These are phyloP conservation scores for Vicia faba DNA, from an alignment of 306 rosid genomes.

Conservation along the genomic window DNA sequence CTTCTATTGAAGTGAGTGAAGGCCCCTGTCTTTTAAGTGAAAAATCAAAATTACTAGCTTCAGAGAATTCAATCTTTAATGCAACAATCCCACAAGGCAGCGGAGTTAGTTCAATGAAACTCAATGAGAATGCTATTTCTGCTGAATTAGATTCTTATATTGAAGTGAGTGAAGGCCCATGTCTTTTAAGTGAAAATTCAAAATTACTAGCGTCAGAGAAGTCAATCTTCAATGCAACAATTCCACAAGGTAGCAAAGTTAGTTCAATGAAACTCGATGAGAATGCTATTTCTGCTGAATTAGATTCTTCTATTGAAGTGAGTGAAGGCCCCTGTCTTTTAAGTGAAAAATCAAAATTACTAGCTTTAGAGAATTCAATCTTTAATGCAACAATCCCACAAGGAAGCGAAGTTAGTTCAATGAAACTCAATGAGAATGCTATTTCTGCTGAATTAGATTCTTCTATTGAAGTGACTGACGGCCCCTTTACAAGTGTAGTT, in stretches of 20 bases:
- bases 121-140: too few species aligned
- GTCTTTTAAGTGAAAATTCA: conserved; percentile 37
- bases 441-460: conserved; percentile 21
- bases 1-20: too few species aligned
- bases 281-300: not conserved
- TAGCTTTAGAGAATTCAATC: conserved; percentile 34
- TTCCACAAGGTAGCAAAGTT: conserved; percentile 33
- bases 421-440: conserved; percentile 11
- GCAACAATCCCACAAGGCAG: too few species aligned
- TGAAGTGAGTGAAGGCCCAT: not conserved
- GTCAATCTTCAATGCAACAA: conserved; percentile 29
- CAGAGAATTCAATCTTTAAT: too few species aligned
- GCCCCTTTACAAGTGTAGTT: conserved; percentile 27
- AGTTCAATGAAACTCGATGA: conserved; percentile 27
- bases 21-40: too few species aligned
- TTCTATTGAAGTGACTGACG: conserved; percentile 36
- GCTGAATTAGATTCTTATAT: not conserved
- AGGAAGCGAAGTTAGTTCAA: conserved; percentile 34
- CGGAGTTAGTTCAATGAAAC: too few species aligned
- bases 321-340: conserved; percentile 39
- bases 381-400: conserved; percentile 30
- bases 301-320: conserved; percentile 33
- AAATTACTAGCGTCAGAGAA: conserved; percentile 36
- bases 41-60: too few species aligned
- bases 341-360: conserved; percentile 34